phyloP scores from a whole-genome alignment of 768 basidiomycete genomes.

The Tephrocybe sp. region DNA sequence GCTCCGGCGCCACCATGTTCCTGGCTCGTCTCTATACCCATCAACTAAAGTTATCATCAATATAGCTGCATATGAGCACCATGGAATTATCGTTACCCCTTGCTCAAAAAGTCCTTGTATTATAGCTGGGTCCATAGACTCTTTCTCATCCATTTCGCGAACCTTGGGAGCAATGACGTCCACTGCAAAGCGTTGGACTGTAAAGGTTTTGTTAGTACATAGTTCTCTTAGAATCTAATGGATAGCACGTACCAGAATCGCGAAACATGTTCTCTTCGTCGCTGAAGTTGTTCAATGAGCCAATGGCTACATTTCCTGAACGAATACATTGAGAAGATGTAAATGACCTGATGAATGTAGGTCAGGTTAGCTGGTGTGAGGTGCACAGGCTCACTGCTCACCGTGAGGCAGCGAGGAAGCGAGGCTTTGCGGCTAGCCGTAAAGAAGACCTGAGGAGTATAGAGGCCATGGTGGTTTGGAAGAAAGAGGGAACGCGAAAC shows the following conservation, averaged over 20 bases:
- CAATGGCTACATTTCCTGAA: constrained; percentile 29
- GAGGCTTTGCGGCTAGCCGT: constrained; percentile 10
- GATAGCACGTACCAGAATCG: constrained; percentile 66
- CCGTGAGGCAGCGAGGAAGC: constrained; percentile 4
- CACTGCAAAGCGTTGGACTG: constrained; percentile 84
- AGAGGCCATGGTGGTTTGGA: constrained; percentile 13
- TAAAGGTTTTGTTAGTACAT: not conserved
- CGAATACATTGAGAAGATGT: constrained; percentile 31
- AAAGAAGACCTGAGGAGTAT: constrained; percentile 13
- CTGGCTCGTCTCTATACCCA: constrained; percentile 92
- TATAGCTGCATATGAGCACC: constrained; percentile 3
- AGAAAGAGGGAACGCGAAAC: not conserved
- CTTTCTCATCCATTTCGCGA: constrained; percentile 97
- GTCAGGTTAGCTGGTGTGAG: not conserved
- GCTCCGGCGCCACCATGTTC: constrained; percentile 86
- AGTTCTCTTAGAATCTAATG: not conserved
- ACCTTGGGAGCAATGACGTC: constrained; percentile 92
- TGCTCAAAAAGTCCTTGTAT: constrained; percentile 92
- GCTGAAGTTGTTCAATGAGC: constrained; percentile 79
- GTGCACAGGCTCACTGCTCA: not conserved
- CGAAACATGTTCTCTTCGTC: constrained; percentile 95
- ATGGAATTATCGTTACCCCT: constrained; percentile 56
- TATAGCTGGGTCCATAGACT: constrained; percentile 85
- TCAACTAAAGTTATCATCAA: constrained; percentile 55
- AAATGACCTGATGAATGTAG: constrained; percentile 27